These are phyloP conservation scores for Penicillium paradoxum DNA, from an alignment of 495 filamentous ascomycete species.

Conservation along the genomic window DNA sequence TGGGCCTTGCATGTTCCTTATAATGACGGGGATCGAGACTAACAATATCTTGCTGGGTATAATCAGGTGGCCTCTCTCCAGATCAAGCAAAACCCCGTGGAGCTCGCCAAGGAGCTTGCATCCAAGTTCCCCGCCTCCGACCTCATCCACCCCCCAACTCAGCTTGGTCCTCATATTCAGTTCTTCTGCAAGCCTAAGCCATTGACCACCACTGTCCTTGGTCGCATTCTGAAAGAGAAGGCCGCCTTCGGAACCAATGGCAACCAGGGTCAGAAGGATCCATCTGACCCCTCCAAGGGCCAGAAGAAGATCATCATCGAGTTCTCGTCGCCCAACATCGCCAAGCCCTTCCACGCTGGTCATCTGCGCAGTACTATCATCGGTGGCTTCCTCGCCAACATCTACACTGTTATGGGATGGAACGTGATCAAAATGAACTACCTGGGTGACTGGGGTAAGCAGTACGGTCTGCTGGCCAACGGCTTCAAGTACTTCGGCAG, in stretches of 20 bases:
- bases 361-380: conserved; percentile 75
- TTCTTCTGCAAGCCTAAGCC: conserved; percentile 72
- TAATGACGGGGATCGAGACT: neutral
- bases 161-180: conserved; percentile 62
- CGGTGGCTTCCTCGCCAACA: conserved; percentile 65
- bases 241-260: conserved; percentile 61
- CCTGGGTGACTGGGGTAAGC: conserved; percentile 73
- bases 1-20: conserved; percentile 1
- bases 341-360: conserved; percentile 67
- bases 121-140: conserved; percentile 76
- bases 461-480: conserved; percentile 65
- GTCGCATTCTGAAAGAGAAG: conserved; percentile 57
- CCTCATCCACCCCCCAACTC: conserved; percentile 62
- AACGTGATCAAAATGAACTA: conserved; percentile 70
- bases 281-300: conserved; percentile 63
- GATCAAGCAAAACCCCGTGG: conserved; percentile 75
- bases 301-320: conserved; percentile 65
- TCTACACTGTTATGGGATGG: conserved; percentile 67
- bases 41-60: neutral
- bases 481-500: conserved; percentile 62
- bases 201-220: conserved; percentile 56
- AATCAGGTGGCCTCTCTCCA: conserved; percentile 63
- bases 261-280: conserved; percentile 61
- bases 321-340: conserved; percentile 75
- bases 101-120: conserved; percentile 65